Conservation (phyloP, 179 eudicot species). For the Corrigiola litoralis region DNA sequence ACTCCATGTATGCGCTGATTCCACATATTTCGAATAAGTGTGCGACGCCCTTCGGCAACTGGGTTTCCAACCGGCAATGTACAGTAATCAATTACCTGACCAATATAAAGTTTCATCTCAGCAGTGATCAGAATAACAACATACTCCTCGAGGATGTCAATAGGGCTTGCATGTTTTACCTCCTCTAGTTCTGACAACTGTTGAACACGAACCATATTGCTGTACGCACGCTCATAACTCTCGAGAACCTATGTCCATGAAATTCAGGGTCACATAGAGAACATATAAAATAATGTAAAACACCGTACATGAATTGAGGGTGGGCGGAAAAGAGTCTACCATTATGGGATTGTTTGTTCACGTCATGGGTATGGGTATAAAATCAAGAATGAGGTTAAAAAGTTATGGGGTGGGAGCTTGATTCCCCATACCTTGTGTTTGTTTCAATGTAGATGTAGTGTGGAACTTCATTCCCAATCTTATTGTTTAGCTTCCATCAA, state of each 20-base stretch:
- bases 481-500: no score
- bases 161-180: slow-evolving; percentile 34
- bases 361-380: no score
- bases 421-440: no score
- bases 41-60: slow-evolving; percentile 89
- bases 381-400: no score
- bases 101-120: not conserved
- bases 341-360: no score
- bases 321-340: no score
- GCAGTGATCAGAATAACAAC: not conserved
- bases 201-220: slow-evolving; percentile 98
- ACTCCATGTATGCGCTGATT: slow-evolving; percentile 89
- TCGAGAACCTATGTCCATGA: slow-evolving; percentile 66
- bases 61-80: slow-evolving; percentile 73
- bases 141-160: not conserved
- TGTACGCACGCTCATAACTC: slow-evolving; percentile 97
- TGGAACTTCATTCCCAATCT: no score
- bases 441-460: no score
- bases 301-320: not conserved
- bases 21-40: slow-evolving; percentile 96
- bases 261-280: not conserved
- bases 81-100: slow-evolving; percentile 90
- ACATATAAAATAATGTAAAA: not conserved
- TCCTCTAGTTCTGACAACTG: slow-evolving; percentile 96
- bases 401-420: no score